Evolutionary conservation across 1,139 yeast species (phyloP), one percentile per base, ranked within the genome.

Genomic region (Diutina catenulata): DNA sequence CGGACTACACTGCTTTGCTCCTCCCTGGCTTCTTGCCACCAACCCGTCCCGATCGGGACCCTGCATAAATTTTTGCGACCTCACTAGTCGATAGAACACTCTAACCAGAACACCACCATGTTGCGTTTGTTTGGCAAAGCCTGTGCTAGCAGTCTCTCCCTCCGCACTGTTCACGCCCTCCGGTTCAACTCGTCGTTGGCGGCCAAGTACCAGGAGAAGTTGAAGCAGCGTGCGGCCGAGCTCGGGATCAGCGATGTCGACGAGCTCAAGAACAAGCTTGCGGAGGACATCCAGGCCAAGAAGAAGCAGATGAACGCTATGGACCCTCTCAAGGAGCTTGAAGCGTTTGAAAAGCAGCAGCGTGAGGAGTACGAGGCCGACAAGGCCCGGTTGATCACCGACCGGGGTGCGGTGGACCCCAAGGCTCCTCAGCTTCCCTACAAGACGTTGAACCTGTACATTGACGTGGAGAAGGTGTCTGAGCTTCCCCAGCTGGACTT

Each of bases 321-420:
- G 13, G 94, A 84, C 51, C 94, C 94, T 0, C 60, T 83, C 44
- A 65, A 72, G 40, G 81, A 79, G 46, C 57, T 82, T 9, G 80
- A 77, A 47, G 74, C 71, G 41, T 71, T 67, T 48, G 80, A 77
- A 49, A 46, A 52, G 38, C 49, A 50, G 39, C 66, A 59, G 39
- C 15, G 9, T 3, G 13, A 10, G 9, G 62, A 59, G 0, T 52
- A 53, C 27, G 60, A 61, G 36, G 42, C 50, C 38, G 47, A 50
- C 26, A 60, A 64, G 39, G 61, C 60, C 23, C 49, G 56, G 41
- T 41, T 47, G 25, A 51, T 51, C 44, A 56, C 51, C 36, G 51
- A 55, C 20, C 53, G 80, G 51, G 60, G 64, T 11, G 75, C 80
- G 2, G 57, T 72, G 18, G 66, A 64, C 33, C 62, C 74, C 29